Base-by-base conservation (phyloP, 176 grass and related monocot species). In the Avena sativa region DNA sequence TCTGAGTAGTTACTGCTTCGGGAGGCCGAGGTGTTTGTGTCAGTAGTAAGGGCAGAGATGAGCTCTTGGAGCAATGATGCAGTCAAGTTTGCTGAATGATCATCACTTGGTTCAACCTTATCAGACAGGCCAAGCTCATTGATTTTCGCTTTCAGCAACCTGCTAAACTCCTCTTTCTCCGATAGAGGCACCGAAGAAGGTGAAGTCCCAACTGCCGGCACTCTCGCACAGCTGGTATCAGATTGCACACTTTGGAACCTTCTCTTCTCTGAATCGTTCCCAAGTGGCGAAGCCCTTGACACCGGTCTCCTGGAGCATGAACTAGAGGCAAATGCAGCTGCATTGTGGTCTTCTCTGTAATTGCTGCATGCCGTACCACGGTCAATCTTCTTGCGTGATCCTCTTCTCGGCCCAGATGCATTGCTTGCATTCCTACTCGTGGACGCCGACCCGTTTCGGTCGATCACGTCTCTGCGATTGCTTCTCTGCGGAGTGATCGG, bases 1-100 rank as follows among this genome's bases (percentile, higher is more conserved):
- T 83, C 73, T 4, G 57, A 88, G 20, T 12, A 70, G 67, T 82
- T 80, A 40, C 28, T 60, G 75, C 9, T 71, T 40, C 83, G 63
- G 48, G 86, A 83, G 36, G 53, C 28, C 8, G 66, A 78, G 74
- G 59, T 34, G 44, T 47, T 32, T 62, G 60, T 71, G 17, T 74
- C 90, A 64, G 49, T 82, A 55, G 49, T 87, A 63, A 97, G 81
- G 57, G 78, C 90, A 53, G 86, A 83, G 73, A 92, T 89, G 59
- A 97, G 90, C n/a, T 92, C 53, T 83, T 94, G 88, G 67, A 97
- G 90, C 80, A 91, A 28, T 36, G 81, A 66, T 14, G 14, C 77
- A 26, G 81, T 87, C 85, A 89, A 87, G 68, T 80, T 93, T 80
- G 11, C 78, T 17, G 88, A 85, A 87, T 34, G 58, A 69, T 69